phyloP scores from a whole-genome alignment of 1,139 yeast species.

The Candida tropicalis region DNA sequence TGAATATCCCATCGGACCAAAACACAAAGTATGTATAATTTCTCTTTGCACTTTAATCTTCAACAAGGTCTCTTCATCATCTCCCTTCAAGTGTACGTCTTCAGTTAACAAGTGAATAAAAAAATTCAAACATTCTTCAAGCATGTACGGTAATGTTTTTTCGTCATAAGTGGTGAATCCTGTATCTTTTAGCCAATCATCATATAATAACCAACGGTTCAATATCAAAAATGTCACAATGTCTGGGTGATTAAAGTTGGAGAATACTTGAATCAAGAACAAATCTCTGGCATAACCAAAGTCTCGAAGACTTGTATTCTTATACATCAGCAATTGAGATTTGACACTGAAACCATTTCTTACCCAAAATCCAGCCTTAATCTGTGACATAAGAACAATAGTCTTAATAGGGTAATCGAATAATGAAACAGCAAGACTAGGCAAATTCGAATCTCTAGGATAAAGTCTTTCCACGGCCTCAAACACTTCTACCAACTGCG shows the following conservation, averaged over 20 bases:
- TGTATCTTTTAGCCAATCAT: conserved; percentile 34
- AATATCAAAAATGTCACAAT: conserved; percentile 61
- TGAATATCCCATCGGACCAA: conserved; percentile 71
- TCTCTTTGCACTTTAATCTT: conserved; percentile 63
- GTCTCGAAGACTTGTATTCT: conserved; percentile 81
- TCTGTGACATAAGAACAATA: conserved; percentile 57
- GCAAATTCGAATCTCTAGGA: not conserved
- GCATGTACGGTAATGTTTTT: conserved; percentile 55
- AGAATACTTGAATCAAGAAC: conserved; percentile 67
- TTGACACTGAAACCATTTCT: conserved; percentile 68
- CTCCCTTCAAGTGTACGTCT: conserved; percentile 57
- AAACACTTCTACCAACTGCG: conserved; percentile 22
- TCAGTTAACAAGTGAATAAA: conserved; percentile 74
- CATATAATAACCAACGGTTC: conserved; percentile 72
- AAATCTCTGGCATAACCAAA: conserved; percentile 79
- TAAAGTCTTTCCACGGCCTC: conserved; percentile 10
- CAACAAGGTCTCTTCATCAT: conserved; percentile 52
- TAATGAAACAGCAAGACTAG: conserved; percentile 29
- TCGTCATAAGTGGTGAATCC: conserved; percentile 35
- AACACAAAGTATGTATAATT: conserved; percentile 77
- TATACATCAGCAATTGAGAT: conserved; percentile 78
- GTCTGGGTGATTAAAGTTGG: conserved; percentile 60
- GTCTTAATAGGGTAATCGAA: conserved; percentile 82
- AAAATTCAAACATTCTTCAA: conserved; percentile 78
- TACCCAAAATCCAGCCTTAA: conserved; percentile 62